These are phyloP conservation scores for Rhizopogon vesiculosus DNA, from an alignment of 768 basidiomycete species.

Conservation along the genomic window DNA sequence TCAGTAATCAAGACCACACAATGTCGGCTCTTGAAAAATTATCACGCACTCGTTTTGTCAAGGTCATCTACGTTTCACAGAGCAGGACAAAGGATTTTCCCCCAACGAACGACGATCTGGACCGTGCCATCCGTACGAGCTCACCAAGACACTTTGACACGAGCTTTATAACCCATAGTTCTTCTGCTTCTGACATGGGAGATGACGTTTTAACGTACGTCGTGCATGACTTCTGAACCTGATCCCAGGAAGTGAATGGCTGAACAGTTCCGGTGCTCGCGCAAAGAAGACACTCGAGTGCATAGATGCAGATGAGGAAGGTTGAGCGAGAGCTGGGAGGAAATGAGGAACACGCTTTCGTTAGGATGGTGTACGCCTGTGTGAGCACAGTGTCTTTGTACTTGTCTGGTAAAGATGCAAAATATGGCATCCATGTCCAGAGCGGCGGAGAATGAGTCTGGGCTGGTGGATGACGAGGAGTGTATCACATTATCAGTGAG, in stretches of 20 bases:
- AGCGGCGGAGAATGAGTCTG: constrained; percentile 20
- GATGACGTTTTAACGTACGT: constrained; percentile 19
- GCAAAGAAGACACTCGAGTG: constrained; percentile 42
- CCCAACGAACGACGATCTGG: constrained; percentile 38
- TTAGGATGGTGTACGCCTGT: constrained; percentile 53
- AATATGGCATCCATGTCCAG: constrained; percentile 47
- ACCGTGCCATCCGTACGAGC: constrained; percentile 37
- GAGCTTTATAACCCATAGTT: constrained; percentile 16
- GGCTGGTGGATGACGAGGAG: constrained; percentile 7
- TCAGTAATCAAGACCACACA: not conserved
- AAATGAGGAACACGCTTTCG: constrained; percentile 22
- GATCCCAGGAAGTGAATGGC: constrained; percentile 66
- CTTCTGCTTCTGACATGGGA: constrained; percentile 8
- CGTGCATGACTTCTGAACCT: constrained; percentile 47
- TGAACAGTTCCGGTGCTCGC: constrained; percentile 45
- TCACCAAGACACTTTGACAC: constrained; percentile 42
- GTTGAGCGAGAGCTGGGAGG: constrained; percentile 22
- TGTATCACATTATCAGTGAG: constrained; percentile 25
- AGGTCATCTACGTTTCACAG: constrained; percentile 68
- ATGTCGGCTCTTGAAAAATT: not conserved
- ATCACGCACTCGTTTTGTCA: constrained; percentile 56
- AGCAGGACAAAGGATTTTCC: constrained; percentile 54
- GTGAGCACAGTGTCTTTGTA: constrained; percentile 57
- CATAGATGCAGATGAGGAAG: constrained; percentile 37
- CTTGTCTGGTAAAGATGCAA: constrained; percentile 41